These are phyloP conservation scores for Sequoia sempervirens DNA, from an alignment of 75 land plant species.

Conservation along the genomic window DNA sequence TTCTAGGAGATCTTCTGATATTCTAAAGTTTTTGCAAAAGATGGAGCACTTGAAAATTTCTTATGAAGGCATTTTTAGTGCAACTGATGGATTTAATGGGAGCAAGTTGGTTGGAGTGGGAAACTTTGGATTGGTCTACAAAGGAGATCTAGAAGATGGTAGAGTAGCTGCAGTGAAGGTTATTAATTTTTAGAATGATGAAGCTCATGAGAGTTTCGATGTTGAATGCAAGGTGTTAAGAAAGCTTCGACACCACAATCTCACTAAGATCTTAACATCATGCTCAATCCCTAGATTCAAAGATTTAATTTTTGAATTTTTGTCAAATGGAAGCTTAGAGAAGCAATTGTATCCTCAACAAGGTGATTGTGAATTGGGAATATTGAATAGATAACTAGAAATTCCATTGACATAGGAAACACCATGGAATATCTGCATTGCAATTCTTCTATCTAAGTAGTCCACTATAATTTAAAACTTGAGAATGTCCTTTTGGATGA, in stretches of 20 bases:
- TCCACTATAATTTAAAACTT: constrained; percentile 3
- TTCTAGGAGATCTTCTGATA: not conserved
- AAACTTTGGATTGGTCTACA: not conserved
- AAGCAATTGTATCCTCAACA: not conserved
- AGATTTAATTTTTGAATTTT: not conserved
- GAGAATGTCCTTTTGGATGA: constrained; percentile 9
- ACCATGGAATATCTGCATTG: constrained; percentile 31
- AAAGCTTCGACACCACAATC: not conserved
- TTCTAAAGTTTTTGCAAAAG: no score
- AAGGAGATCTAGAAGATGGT: not conserved
- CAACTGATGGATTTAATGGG: not conserved
- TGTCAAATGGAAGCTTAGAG: constrained; percentile 2
- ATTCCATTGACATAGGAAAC: constrained; percentile 33
- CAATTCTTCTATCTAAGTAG: constrained; percentile 8
- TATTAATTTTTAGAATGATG: not conserved
- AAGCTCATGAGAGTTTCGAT: not conserved
- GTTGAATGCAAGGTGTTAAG: not conserved
- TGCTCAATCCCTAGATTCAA: not conserved
- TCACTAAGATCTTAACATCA: not conserved
- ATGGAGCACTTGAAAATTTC: not conserved
- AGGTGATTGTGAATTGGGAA: not conserved
- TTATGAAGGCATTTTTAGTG: not conserved
- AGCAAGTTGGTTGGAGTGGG: not conserved
- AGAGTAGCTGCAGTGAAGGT: not conserved
- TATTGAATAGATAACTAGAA: constrained; percentile 11